Evolutionary conservation across 495 filamentous ascomycete genomes (phyloP).

Genomic region (Pyronema domesticum): DNA sequence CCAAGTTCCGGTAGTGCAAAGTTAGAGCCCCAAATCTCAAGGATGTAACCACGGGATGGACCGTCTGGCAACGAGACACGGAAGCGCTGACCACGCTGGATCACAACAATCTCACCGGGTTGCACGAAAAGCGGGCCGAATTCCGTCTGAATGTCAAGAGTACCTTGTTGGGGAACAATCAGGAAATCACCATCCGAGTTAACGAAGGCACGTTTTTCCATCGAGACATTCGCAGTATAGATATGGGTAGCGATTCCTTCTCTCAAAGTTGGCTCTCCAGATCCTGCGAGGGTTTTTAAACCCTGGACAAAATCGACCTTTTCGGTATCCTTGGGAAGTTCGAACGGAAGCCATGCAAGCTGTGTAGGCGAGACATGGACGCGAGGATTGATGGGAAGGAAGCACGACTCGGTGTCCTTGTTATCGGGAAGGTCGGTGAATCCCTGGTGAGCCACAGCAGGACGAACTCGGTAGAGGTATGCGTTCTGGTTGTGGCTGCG

Average conservation of each 20-base stretch:
- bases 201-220: constrained; percentile 60
- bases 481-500: constrained; percentile 73
- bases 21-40: constrained; percentile 63
- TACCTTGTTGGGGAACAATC: constrained; percentile 69
- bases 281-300: constrained; percentile 59
- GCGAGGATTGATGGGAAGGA: constrained; percentile 23
- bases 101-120: constrained; percentile 77
- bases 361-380: constrained; percentile 67
- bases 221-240: constrained; percentile 62
- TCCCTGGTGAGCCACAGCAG: constrained; percentile 58
- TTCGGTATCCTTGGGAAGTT: constrained; percentile 39
- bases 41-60: constrained; percentile 55
- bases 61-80: constrained; percentile 44
- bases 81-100: constrained; percentile 66
- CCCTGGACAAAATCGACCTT: constrained; percentile 63
- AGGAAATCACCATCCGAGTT: constrained; percentile 78
- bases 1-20: constrained; percentile 69
- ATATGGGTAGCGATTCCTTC: constrained; percentile 61
- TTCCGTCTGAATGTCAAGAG: constrained; percentile 63
- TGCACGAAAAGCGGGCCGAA: constrained; percentile 58
- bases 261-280: constrained; percentile 67
- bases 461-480: constrained; percentile 78
- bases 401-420: constrained; percentile 28
- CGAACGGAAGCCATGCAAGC: constrained; percentile 78
- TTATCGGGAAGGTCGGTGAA: constrained; percentile 41